phyloP scores from a whole-genome alignment of 768 basidiomycete species.

The Leucosporidium scottii region DNA sequence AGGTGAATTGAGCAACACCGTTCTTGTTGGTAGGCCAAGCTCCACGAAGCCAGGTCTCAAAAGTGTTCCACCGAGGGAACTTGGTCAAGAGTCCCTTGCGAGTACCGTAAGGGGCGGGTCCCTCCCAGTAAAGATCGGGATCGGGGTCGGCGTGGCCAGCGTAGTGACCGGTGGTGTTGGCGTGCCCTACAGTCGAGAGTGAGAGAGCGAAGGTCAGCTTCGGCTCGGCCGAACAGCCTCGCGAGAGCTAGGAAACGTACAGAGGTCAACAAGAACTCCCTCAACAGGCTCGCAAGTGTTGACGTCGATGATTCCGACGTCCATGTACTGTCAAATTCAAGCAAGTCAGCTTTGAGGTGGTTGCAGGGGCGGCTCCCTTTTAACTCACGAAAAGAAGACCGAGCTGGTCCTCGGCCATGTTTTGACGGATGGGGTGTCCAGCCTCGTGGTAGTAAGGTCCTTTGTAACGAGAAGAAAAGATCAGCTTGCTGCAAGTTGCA shows the following conservation, averaged over 20 bases:
- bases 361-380: no score
- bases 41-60: slow-evolving; percentile 40
- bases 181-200: slow-evolving; percentile 3
- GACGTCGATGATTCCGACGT: slow-evolving; percentile 41
- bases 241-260: background rate
- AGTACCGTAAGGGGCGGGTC: slow-evolving; percentile 34
- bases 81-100: slow-evolving; percentile 40
- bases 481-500: background rate
- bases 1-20: slow-evolving; percentile 41
- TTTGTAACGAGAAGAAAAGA: background rate
- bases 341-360: background rate
- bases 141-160: slow-evolving; percentile 40
- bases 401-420: slow-evolving; percentile 42
- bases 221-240: background rate
- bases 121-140: slow-evolving; percentile 36
- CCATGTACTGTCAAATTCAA: slow-evolving; percentile 34
- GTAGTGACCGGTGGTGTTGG: slow-evolving; percentile 40
- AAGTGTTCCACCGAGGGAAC: slow-evolving; percentile 39
- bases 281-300: slow-evolving; percentile 40
- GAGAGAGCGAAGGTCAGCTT: no score
- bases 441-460: slow-evolving; percentile 38
- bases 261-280: slow-evolving; percentile 40
- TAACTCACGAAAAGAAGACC: slow-evolving; percentile 39
- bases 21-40: slow-evolving; percentile 42
- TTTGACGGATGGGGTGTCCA: slow-evolving; percentile 41